These are phyloP conservation scores for Wilcoxina mikolae DNA, from an alignment of 495 filamentous ascomycete genomes.

Conservation along the genomic window DNA sequence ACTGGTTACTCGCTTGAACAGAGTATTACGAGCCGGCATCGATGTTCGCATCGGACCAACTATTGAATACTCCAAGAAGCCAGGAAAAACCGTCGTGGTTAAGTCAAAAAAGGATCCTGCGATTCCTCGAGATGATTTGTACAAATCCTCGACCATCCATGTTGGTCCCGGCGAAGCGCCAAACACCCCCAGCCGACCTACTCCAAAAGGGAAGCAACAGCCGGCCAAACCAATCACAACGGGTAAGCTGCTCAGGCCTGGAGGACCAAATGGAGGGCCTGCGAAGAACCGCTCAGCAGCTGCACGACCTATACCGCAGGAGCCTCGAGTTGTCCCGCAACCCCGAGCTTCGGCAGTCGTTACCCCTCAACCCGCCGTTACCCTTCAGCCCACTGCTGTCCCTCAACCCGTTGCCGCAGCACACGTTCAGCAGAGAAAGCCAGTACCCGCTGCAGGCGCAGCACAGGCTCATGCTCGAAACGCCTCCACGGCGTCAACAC, in stretches of 20 bases:
- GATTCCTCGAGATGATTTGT: constrained; percentile 56
- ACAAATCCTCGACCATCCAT: constrained; percentile 87
- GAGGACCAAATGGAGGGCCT: constrained; percentile 68
- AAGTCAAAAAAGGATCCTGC: constrained; percentile 80
- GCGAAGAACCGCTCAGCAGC: constrained; percentile 46
- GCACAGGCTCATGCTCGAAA: constrained; percentile 33
- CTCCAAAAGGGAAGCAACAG: constrained; percentile 69
- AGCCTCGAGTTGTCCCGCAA: constrained; percentile 27
- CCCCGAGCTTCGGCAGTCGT: constrained; percentile 32
- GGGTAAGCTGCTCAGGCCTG: constrained; percentile 79
- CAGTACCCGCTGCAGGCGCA: constrained; percentile 9
- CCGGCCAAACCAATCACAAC: constrained; percentile 77
- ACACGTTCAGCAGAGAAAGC: no score
- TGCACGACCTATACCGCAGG: constrained; percentile 33
- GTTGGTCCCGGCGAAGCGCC: constrained; percentile 71
- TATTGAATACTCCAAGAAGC: constrained; percentile 97
- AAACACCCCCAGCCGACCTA: constrained; percentile 67
- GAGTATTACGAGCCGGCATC: constrained; percentile 57
- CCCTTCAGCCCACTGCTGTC: constrained; percentile 28
- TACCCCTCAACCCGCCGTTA: constrained; percentile 14
- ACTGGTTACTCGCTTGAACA: constrained; percentile 78
- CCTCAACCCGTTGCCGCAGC: constrained; percentile 30
- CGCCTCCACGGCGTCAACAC: constrained; percentile 34
- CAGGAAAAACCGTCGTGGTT: constrained; percentile 71
- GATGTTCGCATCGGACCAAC: constrained; percentile 66